These are phyloP conservation scores for Adansonia digitata DNA, from an alignment of 345 rosid species.

Conservation along the genomic window DNA sequence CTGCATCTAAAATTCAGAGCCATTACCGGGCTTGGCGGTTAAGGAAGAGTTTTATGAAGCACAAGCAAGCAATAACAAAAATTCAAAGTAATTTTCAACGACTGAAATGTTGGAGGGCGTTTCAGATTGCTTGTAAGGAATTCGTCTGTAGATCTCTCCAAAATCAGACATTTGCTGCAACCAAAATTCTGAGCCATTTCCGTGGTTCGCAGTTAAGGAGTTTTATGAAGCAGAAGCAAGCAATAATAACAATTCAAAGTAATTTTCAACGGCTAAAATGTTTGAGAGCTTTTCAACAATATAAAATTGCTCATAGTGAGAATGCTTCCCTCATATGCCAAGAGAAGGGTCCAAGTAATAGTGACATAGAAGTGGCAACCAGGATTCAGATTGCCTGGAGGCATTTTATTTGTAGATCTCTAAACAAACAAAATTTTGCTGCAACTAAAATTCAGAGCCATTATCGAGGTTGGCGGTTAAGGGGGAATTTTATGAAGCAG, in stretches of 20 bases:
- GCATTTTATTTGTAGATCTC: slow-evolving; percentile 21
- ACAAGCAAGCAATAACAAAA: slow-evolving; percentile 32
- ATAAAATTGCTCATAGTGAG: background rate
- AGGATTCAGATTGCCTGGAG: slow-evolving; percentile 61
- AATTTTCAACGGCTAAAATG: slow-evolving; percentile 28
- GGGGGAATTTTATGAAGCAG: slow-evolving; percentile 35
- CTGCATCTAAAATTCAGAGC: slow-evolving; percentile 52
- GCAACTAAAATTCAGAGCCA: slow-evolving; percentile 49
- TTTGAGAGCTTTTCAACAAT: slow-evolving; percentile 21
- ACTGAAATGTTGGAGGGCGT: background rate
- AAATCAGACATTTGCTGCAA: slow-evolving; percentile 38
- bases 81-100: slow-evolving; percentile 35
- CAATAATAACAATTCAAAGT: slow-evolving; percentile 41
- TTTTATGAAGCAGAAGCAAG: slow-evolving; percentile 32
- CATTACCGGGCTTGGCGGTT: slow-evolving; percentile 29
- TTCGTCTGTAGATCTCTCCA: slow-evolving; percentile 14
- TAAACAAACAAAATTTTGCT: slow-evolving; percentile 25
- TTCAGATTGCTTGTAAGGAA: too few relatives aligned
- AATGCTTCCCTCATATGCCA: slow-evolving; percentile 10
- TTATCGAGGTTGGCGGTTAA: slow-evolving; percentile 38
- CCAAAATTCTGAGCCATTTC: slow-evolving; percentile 37
- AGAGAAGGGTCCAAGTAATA: slow-evolving; percentile 8
- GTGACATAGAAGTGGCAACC: slow-evolving; percentile 40
- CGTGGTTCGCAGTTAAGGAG: slow-evolving; percentile 37
- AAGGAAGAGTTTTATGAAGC: slow-evolving; percentile 31